Evolutionary conservation across 2,329 filamentous ascomycete species (phyloP).

Genomic region (Colletotrichum higginsianum): DNA sequence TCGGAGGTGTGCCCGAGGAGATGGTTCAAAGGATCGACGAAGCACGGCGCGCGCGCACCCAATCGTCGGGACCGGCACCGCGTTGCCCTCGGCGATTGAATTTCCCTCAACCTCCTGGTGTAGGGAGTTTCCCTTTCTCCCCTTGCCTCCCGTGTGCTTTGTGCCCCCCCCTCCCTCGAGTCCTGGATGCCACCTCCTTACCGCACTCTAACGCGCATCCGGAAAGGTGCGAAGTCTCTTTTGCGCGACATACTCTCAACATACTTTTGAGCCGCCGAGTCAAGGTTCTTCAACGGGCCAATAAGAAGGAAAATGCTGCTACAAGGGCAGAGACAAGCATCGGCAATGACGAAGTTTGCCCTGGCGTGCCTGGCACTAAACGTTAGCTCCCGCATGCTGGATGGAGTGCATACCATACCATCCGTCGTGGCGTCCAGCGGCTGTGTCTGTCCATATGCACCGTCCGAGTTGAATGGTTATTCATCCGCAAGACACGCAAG

Average conservation of each 20-base stretch:
- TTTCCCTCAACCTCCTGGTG: conserved; percentile 11
- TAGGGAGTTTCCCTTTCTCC: not conserved
- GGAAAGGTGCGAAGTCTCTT: conserved; percentile 20
- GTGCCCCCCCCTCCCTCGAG: not conserved
- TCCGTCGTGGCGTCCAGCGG: conserved; percentile 13
- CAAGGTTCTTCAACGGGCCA: conserved; percentile 9
- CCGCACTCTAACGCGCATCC: not conserved
- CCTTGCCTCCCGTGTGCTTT: not conserved
- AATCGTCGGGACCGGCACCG: not conserved
- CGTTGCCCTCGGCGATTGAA: conserved; percentile 16
- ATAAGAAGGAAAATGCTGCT: conserved; percentile 1
- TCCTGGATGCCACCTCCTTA: conserved; percentile 3
- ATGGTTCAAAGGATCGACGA: conserved; percentile 22
- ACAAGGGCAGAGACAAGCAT: conserved; percentile 9
- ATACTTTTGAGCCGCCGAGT: conserved; percentile 5
- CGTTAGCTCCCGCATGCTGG: conserved; percentile 31
- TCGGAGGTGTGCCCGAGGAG: not conserved
- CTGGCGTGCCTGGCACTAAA: conserved; percentile 39
- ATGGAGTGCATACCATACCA: conserved; percentile 13
- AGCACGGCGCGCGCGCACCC: conserved; percentile 13
- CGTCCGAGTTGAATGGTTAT: not conserved
- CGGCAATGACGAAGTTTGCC: conserved; percentile 33
- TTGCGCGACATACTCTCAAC: not conserved
- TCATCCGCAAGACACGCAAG: conserved; percentile 5
- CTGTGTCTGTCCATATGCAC: not conserved